Conservation (phyloP, 345 rosid genomes). For the Eucalyptus regnans region DNA sequence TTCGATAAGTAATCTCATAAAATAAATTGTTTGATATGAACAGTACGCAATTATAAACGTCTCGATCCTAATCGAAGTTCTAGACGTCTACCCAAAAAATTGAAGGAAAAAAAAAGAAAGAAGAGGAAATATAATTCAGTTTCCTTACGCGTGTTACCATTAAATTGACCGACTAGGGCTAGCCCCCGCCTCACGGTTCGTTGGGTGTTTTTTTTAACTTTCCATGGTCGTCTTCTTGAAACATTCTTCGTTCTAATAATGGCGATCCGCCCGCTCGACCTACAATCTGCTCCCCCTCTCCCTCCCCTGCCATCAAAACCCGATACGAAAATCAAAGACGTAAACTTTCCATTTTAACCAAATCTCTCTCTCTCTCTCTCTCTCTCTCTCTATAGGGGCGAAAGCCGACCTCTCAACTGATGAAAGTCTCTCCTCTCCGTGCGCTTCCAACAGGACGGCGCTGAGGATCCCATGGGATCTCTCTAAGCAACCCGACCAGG, state of each 20-base stretch:
- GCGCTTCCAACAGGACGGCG: conserved; percentile 19
- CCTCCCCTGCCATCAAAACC: background rate
- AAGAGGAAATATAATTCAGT: background rate
- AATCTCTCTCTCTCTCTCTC: background rate
- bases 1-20: background rate
- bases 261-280: background rate
- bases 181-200: background rate
- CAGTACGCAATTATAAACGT: background rate
- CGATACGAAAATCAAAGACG: background rate
- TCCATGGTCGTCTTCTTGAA: background rate
- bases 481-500: background rate
- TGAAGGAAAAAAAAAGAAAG: background rate
- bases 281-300: background rate
- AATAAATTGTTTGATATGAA: background rate
- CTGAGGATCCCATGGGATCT: background rate
- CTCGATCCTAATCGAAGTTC: background rate
- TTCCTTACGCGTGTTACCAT: background rate
- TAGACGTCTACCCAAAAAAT: background rate
- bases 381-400: background rate
- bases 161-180: background rate
- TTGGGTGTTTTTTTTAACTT: background rate
- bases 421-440: background rate
- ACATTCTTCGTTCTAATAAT: background rate
- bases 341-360: conserved; percentile 5
- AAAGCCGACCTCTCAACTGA: background rate